These are phyloP conservation scores for Mastigamoeba balamuthi DNA, from an alignment of 78 protist species.

Conservation along the genomic window DNA sequence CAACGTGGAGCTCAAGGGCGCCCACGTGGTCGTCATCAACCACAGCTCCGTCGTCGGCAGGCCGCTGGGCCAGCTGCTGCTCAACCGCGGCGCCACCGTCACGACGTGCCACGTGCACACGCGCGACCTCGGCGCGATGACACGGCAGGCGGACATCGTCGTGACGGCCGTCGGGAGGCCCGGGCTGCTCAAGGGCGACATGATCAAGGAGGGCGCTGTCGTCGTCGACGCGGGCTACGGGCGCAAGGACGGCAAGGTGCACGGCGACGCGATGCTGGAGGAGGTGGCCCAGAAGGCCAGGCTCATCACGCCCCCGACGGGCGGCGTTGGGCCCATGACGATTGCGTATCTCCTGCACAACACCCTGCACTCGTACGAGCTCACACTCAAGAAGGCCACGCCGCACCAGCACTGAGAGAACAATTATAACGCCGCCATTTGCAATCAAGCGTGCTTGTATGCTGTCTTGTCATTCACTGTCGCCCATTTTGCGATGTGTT, in stretches of 20 bases:
- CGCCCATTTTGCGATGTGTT: too few species aligned
- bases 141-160: constrained; percentile 12
- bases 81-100: constrained; percentile 71
- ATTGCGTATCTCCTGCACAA: constrained; percentile 40
- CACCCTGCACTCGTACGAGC: too few species aligned
- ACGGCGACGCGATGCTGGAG: background rate
- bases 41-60: constrained; percentile 79
- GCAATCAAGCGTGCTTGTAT: too few species aligned
- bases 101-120: constrained; percentile 86
- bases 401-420: too few species aligned
- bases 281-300: background rate
- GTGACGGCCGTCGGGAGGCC: background rate
- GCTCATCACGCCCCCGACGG: constrained; percentile 12
- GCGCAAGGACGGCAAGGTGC: constrained; percentile 11
- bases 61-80: constrained; percentile 65
- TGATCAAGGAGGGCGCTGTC: constrained; percentile 84
- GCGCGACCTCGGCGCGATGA: constrained; percentile 22
- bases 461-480: too few species aligned
- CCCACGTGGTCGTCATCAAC: constrained; percentile 85
- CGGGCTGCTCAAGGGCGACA: constrained; percentile 4
- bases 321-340: constrained; percentile 98
- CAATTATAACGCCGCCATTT: too few species aligned
- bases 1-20: constrained; percentile 51
- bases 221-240: constrained; percentile 92
- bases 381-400: too few species aligned